These are phyloP conservation scores for Candida stauntonica DNA, from an alignment of 805 yeast genomes.

Conservation along the genomic window DNA sequence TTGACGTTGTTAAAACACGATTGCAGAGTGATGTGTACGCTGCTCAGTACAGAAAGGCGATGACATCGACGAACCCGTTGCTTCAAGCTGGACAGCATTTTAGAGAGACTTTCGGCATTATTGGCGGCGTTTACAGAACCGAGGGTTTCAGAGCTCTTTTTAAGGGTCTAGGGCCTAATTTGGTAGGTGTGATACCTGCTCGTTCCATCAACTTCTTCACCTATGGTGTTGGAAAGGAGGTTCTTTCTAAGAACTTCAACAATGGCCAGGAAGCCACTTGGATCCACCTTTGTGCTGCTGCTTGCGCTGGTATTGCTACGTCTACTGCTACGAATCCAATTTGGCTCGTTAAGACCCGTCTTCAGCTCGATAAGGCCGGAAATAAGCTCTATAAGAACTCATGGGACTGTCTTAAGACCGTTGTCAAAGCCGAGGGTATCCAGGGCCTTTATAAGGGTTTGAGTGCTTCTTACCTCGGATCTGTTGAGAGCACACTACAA, in stretches of 20 bases:
- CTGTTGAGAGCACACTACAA: conserved; percentile 87
- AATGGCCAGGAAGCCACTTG: conserved; percentile 75
- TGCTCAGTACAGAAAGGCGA: conserved; percentile 40
- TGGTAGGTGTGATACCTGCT: conserved; percentile 98
- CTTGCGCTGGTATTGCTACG: conserved; percentile 89
- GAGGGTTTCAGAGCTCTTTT: conserved; percentile 89
- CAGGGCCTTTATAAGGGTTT: conserved; percentile 83
- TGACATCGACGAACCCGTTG: conserved; percentile 30
- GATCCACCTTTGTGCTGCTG: conserved; percentile 83
- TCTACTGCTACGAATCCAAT: conserved; percentile 97
- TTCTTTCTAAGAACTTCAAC: conserved; percentile 62
- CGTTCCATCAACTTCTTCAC: conserved; percentile 95
- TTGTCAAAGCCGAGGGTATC: conserved; percentile 73
- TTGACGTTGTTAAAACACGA: conserved; percentile 94
- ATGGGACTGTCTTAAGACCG: conserved; percentile 73
- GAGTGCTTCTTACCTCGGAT: conserved; percentile 91
- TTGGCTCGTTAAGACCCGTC: conserved; percentile 92
- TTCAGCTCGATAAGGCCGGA: conserved; percentile 81
- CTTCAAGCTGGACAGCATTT: conserved; percentile 65
- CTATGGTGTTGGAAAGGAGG: conserved; percentile 87
- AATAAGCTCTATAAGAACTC: conserved; percentile 71
- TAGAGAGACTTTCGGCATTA: conserved; percentile 72
- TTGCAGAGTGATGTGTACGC: conserved; percentile 84
- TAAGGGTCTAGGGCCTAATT: conserved; percentile 93
- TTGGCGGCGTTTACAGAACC: conserved; percentile 57